Evolutionary conservation across 495 filamentous ascomycete species (phyloP).

Genomic region (Cercophora scortea): DNA sequence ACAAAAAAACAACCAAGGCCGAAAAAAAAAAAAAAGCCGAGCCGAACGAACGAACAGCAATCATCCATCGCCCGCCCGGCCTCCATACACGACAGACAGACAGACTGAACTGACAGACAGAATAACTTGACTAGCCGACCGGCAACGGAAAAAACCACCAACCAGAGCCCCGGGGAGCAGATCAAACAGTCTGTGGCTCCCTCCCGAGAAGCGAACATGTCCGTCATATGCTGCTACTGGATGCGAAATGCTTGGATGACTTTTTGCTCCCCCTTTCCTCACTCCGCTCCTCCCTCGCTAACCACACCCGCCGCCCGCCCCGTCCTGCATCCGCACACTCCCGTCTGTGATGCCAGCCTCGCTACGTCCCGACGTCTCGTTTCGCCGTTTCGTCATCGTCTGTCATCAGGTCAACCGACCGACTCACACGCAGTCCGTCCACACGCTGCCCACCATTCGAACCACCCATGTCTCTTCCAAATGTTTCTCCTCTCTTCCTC

Average conservation of each 20-base stretch:
- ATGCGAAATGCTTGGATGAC: background rate
- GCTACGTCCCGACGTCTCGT: conserved; percentile 2
- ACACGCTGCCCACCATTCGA: background rate
- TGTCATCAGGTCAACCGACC: too few relatives aligned
- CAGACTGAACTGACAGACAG: too few relatives aligned
- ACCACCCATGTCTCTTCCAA: background rate
- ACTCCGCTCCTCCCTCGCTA: background rate
- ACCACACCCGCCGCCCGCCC: conserved; percentile 1
- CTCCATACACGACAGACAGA: too few relatives aligned
- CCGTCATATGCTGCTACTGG: conserved; percentile 1
- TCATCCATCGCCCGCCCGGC: too few relatives aligned
- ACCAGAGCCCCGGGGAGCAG: conserved; percentile 16
- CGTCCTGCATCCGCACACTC: background rate
- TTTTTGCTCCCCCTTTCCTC: background rate
- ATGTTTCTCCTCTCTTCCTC: background rate
- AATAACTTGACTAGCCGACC: background rate
- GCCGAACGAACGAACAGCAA: too few relatives aligned
- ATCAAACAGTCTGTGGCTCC: conserved; percentile 21
- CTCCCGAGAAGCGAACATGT: conserved; percentile 11
- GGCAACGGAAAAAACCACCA: conserved; percentile 6
- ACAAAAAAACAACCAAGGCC: background rate
- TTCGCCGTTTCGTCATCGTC: conserved; percentile 2
- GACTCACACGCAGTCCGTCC: too few relatives aligned
- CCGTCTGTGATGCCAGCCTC: background rate
- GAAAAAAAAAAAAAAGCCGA: background rate